Conservation (phyloP, 2,329 filamentous ascomycete genomes). For the Tolypocladium endophyticum region DNA sequence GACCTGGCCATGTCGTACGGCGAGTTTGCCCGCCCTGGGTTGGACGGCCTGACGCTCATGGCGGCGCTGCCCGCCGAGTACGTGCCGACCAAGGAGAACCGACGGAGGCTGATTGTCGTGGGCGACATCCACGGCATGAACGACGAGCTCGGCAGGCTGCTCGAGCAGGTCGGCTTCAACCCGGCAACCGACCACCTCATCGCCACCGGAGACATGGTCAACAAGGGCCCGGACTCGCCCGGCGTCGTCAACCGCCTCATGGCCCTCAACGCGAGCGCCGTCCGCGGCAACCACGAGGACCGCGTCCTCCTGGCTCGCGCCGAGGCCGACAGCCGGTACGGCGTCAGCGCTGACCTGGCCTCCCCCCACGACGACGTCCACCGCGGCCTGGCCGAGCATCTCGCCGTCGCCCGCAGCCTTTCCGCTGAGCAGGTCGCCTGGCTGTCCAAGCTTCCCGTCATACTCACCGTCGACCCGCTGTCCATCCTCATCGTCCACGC, state of each 20-base stretch:
- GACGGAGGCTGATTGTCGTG: slow-evolving; percentile 63
- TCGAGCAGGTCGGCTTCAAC: slow-evolving; percentile 57
- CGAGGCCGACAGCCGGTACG: slow-evolving; percentile 12
- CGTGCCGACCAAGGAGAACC: slow-evolving; percentile 22
- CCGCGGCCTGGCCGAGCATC: slow-evolving; percentile 25
- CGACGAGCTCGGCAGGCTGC: slow-evolving; percentile 51
- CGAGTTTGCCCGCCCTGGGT: slow-evolving; percentile 24
- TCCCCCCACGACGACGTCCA: slow-evolving; percentile 14
- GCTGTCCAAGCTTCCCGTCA: slow-evolving; percentile 65
- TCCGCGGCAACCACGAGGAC: slow-evolving; percentile 92
- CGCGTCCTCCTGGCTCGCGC: slow-evolving; percentile 58
- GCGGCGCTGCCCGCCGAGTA: slow-evolving; percentile 17
- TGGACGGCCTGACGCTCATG: slow-evolving; percentile 21
- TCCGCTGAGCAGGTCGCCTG: slow-evolving; percentile 52
- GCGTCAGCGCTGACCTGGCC: slow-evolving; percentile 16
- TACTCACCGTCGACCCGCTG: slow-evolving; percentile 59
- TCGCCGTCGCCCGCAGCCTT: slow-evolving; percentile 46
- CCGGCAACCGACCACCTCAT: slow-evolving; percentile 56
- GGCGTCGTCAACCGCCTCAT: slow-evolving; percentile 71
- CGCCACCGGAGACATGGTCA: slow-evolving; percentile 68
- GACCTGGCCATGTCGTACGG: slow-evolving; percentile 30
- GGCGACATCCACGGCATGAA: slow-evolving; percentile 92
- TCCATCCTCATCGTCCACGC: slow-evolving; percentile 68
- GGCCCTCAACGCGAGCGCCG: slow-evolving; percentile 62
- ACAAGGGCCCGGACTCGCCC: slow-evolving; percentile 74